phyloP scores from a whole-genome alignment of 208 protist genomes.

The Leishmania lainsoni region DNA sequence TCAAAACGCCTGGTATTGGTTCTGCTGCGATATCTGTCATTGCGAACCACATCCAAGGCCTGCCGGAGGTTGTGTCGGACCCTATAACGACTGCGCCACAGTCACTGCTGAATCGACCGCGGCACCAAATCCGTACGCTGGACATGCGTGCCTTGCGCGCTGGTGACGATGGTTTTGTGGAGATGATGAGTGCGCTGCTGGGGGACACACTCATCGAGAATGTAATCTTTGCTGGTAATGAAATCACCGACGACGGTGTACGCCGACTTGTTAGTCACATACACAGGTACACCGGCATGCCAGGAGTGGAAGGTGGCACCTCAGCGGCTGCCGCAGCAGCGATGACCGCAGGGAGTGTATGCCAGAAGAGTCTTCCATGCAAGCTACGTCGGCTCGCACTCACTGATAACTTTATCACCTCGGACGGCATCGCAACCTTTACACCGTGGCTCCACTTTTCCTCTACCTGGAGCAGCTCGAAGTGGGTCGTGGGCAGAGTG shows the following conservation, averaged over 20 bases:
- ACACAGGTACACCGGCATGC: not conserved
- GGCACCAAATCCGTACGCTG: conserved; percentile 48
- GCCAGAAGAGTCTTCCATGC: conserved; percentile 9
- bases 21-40: conserved; percentile 23
- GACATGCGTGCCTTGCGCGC: conserved; percentile 61
- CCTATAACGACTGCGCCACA: not conserved
- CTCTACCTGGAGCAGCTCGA: conserved; percentile 41
- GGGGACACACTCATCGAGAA: conserved; percentile 41
- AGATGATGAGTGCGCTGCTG: conserved; percentile 41
- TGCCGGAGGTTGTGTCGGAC: not conserved
- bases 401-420: conserved; percentile 56
- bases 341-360: conserved; percentile 8
- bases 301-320: not conserved
- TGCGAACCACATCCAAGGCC: conserved; percentile 30
- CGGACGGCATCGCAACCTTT: conserved; percentile 36
- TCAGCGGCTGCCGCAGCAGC: not conserved
- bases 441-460: conserved; percentile 24
- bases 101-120: not conserved
- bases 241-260: conserved; percentile 60
- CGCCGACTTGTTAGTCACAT: conserved; percentile 27
- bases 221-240: conserved; percentile 52
- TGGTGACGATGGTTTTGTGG: conserved; percentile 59
- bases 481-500: conserved; percentile 42
- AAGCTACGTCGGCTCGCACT: conserved; percentile 44
- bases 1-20: conserved; percentile 49